Percentiles rank a stretch among this genome's conserved stretches.
Conservation (phyloP, 2,329 filamentous ascomycete genomes). For the Epichloe hybrida region DNA sequence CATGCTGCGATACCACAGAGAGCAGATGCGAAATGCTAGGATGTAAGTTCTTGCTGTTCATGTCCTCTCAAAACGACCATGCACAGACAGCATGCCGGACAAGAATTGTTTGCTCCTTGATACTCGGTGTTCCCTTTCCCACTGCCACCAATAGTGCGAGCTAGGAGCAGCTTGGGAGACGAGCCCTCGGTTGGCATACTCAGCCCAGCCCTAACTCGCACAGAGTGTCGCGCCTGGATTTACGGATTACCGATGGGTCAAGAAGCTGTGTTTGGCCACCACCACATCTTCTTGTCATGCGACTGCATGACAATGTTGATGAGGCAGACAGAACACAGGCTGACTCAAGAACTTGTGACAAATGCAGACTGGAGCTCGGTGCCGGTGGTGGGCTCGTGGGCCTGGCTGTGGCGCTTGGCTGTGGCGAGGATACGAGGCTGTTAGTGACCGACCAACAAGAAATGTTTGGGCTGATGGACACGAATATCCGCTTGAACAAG, state of each 20-base stretch:
- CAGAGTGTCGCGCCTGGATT: no score
- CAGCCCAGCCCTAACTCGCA: no score
- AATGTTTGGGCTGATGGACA: conserved; percentile 75
- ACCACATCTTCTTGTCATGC: background rate
- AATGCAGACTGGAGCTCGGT: conserved; percentile 68
- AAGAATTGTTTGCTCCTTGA: no score
- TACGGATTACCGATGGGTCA: background rate
- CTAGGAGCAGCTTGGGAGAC: no score
- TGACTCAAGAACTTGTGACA: conserved; percentile 10
- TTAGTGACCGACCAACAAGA: conserved; percentile 76
- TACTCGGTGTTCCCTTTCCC: no score
- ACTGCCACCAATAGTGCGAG: no score
- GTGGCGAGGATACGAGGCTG: conserved; percentile 39
- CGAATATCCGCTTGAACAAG: conserved; percentile 73
- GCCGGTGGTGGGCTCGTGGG: conserved; percentile 83
- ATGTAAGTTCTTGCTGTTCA: conserved; percentile 48
- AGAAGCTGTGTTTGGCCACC: background rate
- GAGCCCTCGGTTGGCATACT: no score
- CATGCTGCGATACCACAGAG: conserved; percentile 59
- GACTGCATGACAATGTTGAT: background rate
- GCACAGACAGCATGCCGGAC: no score
- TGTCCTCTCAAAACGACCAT: no score
- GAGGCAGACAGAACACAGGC: background rate
- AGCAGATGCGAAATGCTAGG: conserved; percentile 49
- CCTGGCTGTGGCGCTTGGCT: conserved; percentile 45